phyloP scores from a whole-genome alignment of 768 basidiomycete species.

The Lentinula boryana region DNA sequence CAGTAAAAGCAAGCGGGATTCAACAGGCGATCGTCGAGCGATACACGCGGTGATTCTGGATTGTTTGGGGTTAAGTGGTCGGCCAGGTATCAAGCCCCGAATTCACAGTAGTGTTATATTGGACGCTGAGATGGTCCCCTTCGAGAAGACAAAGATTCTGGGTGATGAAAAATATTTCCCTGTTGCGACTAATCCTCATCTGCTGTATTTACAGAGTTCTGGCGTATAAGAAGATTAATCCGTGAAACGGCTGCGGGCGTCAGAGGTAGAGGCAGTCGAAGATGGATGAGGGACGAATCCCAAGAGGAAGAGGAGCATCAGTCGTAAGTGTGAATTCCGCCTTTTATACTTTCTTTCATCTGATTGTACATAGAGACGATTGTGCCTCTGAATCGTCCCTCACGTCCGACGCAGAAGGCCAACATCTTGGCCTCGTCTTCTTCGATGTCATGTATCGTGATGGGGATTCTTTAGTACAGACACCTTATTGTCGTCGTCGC shows the following conservation, averaged over 20 bases:
- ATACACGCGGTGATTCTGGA: constrained; percentile 56
- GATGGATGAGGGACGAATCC: constrained; percentile 10
- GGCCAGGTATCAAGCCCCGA: constrained; percentile 9
- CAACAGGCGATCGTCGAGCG: constrained; percentile 68
- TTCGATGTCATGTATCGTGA: constrained; percentile 81
- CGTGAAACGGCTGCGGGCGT: constrained; percentile 51
- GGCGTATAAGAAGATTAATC: constrained; percentile 61
- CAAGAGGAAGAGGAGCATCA: background rate
- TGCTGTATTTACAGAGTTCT: constrained; percentile 50
- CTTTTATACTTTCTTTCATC: background rate
- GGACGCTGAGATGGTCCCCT: constrained; percentile 92
- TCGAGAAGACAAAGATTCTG: constrained; percentile 50
- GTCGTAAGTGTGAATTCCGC: background rate
- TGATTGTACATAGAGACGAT: background rate
- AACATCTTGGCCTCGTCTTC: constrained; percentile 77
- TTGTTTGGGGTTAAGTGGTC: constrained; percentile 41
- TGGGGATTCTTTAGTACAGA: constrained; percentile 45
- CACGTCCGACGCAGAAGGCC: constrained; percentile 25
- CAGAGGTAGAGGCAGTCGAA: constrained; percentile 26
- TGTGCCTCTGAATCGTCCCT: constrained; percentile 13
- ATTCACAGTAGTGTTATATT: constrained; percentile 42
- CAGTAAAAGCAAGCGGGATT: constrained; percentile 84
- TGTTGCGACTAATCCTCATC: background rate
- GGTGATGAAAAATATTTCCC: background rate
- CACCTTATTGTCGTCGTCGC: constrained; percentile 56